A percentile compares a stretch with the other conserved stretches of the same genome.
phyloP scores from a whole-genome alignment of 306 rosid species.

The Quercus suber region DNA sequence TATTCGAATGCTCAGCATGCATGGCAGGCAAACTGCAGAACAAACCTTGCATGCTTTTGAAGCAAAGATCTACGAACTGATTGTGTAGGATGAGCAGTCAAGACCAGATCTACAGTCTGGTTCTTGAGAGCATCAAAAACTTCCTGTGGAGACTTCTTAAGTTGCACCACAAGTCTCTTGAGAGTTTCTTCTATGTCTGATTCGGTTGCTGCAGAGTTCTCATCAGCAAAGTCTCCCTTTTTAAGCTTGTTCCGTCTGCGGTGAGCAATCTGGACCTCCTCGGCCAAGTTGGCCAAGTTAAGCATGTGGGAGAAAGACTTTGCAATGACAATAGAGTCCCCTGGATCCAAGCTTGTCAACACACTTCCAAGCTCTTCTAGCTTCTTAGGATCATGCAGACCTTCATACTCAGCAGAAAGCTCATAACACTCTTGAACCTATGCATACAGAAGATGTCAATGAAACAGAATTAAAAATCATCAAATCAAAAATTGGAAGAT shows the following conservation, averaged over 20 bases:
- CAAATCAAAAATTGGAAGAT: too few relatives aligned
- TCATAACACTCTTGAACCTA: conserved; percentile 97
- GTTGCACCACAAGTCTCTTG: conserved; percentile 71
- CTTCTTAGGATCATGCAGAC: conserved; percentile 77
- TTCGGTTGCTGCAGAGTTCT: conserved; percentile 87
- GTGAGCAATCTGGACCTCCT: conserved; percentile 94
- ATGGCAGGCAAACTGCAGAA: neutral
- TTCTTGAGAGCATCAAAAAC: conserved; percentile 95
- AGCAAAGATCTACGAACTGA: conserved; percentile 95
- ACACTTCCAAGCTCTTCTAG: conserved; percentile 82
- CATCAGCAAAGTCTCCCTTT: conserved; percentile 82
- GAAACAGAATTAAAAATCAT: neutral
- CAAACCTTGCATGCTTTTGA: conserved; percentile 96
- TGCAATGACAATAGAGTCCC: conserved; percentile 90
- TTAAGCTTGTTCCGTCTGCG: conserved; percentile 91
- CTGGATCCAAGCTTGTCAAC: conserved; percentile 88
- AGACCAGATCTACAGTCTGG: conserved; percentile 94
- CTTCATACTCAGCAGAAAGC: conserved; percentile 95
- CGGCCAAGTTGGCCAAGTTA: conserved; percentile 98
- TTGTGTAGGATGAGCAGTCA: conserved; percentile 99
- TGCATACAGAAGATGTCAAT: neutral
- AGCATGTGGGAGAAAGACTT: conserved; percentile 97
- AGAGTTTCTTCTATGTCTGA: conserved; percentile 97
- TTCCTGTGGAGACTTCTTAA: conserved; percentile 88
- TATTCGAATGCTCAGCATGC: neutral